Percentiles rank a stretch among this genome's conserved stretches.
Evolutionary conservation across 164 flowering plant genomes (phyloP).

Genomic region (Vitis riparia): DNA sequence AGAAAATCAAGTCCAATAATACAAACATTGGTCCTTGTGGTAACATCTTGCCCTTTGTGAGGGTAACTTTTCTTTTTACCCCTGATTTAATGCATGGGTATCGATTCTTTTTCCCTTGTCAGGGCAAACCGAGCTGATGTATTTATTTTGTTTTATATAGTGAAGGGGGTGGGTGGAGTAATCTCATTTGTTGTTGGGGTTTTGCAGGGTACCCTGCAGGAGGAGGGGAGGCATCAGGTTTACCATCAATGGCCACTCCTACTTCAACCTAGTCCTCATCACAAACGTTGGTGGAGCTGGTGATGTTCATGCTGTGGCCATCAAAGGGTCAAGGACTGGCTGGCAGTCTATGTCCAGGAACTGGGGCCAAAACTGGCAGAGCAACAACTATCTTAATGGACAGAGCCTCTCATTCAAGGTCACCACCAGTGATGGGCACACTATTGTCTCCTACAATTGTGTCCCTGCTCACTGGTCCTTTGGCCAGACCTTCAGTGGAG

Average conservation of each 20-base stretch:
- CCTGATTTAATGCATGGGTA: too few relatives aligned
- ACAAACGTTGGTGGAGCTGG: conserved; percentile 44
- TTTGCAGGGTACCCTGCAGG: conserved; percentile 37
- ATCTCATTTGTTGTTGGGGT: too few relatives aligned
- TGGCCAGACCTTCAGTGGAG: conserved; percentile 32
- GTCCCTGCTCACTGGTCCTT: conserved; percentile 34
- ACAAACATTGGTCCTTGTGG: too few relatives aligned
- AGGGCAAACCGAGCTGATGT: too few relatives aligned
- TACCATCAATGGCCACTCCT: conserved; percentile 36
- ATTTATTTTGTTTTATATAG: too few relatives aligned
- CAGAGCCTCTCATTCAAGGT: conserved; percentile 32
- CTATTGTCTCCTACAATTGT: conserved; percentile 13
- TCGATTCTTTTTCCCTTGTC: too few relatives aligned
- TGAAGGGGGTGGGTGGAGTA: too few relatives aligned
- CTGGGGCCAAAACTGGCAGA: conserved; percentile 21
- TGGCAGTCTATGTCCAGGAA: conserved; percentile 13
- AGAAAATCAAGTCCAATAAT: too few relatives aligned
- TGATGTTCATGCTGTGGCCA: conserved; percentile 6
- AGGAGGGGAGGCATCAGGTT: conserved; percentile 40
- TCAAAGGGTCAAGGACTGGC: conserved; percentile 6
- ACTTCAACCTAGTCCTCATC: conserved; percentile 39
- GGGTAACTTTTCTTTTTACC: too few relatives aligned
- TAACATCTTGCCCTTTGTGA: too few relatives aligned
- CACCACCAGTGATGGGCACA: conserved; percentile 22
- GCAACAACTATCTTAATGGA: conserved; percentile 4